Base-by-base conservation (phyloP, 257 asterid genomes). In the Leptodermis oblonga region DNA sequence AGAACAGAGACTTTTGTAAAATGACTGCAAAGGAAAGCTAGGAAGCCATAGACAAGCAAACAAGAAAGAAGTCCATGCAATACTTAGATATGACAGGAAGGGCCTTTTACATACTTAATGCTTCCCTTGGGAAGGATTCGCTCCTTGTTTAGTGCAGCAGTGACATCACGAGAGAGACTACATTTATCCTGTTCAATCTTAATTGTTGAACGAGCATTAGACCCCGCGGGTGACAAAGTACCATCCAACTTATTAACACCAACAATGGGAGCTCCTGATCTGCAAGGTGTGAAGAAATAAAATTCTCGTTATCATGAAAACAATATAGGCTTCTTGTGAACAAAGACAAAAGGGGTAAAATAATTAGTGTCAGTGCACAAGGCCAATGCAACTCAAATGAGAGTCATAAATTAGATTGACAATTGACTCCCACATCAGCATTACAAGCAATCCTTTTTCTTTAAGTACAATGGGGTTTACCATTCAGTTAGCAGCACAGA, bases 101-200 rank as follows among this genome's bases (percentile, higher is more conserved):
- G 37, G 59, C 41, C 54, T 60, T 62, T 51, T 33, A 79, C 95
- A 62, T 87, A 94, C 99, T 85, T 94, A 37, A 85, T 83, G 81
- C 80, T 80, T 74, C 92, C 84, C 85, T 87, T 94, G 67, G 87
- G 86, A 34, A 86, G 70, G 69, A 83, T 62, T 68, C 90, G 84
- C 82, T 90, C 96, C 90, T 87, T 93, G 48, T 80, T 81, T 77
- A 85, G 80, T 65, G 86, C 95, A 41, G 73, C 75, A 48, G 94
- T 70, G 41, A 78, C 74, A 75, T 92, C 97, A 80, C 94, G 85
- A n/a, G 95, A 82, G 39, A 77, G 82, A 69, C 81, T 43, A 33
- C 86, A 45, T 69, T 85, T 91, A 72, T 94, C 97, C 81, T 80
- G 93, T 74, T 91, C 99, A 70, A 70, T 88, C 86, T 86, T 89